phyloP scores from a whole-genome alignment of 225 moss, liverwort and hornwort species.

The Rhytidiadelphus loreus region DNA sequence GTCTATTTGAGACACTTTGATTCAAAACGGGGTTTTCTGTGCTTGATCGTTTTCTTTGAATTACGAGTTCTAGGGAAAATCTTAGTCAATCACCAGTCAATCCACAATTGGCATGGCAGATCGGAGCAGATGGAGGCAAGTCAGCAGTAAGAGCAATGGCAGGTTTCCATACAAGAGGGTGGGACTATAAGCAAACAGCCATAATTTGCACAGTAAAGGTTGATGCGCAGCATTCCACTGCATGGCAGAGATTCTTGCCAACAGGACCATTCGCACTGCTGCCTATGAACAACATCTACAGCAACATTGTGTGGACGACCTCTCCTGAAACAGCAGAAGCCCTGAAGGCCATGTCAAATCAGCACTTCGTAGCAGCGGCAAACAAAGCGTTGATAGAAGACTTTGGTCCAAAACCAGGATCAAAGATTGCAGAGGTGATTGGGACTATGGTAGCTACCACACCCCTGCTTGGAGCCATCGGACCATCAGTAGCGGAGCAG shows the following conservation, averaged over 20 bases:
- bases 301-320: constrained; percentile 99
- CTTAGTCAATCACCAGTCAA: neutral
- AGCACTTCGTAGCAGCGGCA: constrained; percentile 56
- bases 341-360: constrained; percentile 59
- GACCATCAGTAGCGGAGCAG: constrained; percentile 50
- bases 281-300: constrained; percentile 58
- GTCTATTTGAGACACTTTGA: neutral
- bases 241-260: constrained; percentile 95
- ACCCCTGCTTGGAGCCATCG: constrained; percentile 40
- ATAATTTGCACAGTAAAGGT: constrained; percentile 92
- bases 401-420: constrained; percentile 45
- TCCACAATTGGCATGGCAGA: constrained; percentile 19
- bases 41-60: neutral
- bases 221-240: constrained; percentile 56
- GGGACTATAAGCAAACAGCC: constrained; percentile 82
- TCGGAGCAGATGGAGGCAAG: constrained; percentile 90
- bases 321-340: constrained; percentile 62
- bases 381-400: constrained; percentile 67
- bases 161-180: constrained; percentile 69
- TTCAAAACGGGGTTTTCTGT: neutral
- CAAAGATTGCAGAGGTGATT: constrained; percentile 29
- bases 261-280: constrained; percentile 82
- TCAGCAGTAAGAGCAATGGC: constrained; percentile 84
- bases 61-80: neutral
- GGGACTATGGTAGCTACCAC: constrained; percentile 21